Evolutionary conservation across 441 rosid genomes (phyloP), one percentile per base, ranked within the genome.

Genomic region (Gossypium davidsonii): DNA sequence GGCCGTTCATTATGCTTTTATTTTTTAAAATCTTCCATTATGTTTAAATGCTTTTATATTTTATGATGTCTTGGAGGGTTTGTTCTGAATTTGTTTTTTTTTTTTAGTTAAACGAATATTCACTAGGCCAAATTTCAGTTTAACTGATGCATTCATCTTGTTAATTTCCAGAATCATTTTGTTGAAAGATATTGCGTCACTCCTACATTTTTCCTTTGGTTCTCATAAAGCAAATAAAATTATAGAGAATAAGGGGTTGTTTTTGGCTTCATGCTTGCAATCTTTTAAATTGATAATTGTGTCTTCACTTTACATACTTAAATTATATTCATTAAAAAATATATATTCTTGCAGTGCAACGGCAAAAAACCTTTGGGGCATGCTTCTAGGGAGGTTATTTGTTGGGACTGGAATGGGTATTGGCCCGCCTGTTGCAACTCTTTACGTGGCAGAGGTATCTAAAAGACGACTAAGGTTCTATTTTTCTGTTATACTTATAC

Each of bases 391-490:
- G 66, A 83, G 94, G 82, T 83, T 88, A 63, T 79, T 90, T 73
- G 94, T 90, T 39, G 94, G 94, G 74, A 86, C 81, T 59, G 90
- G 90, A 55, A 90, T 90, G 92, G 94, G 94, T 73, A 79, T 86
- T 81, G 92, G 94, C 23, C 94, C 91, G 53, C 84, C 90, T 79
- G 86, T 85, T 77, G 84, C 92, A 66, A 85, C 92, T 78, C 94
- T 90, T 67, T 90, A 88, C 78, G 89, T 90, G 71, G 78, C 94
- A 77, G 92, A 90, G 92, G 94, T 90, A 84, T 73, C 31, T 21
- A 67, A 46, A 68, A 65, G 63, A 76, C 53, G 31, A 34, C 74
- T 71, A 62, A 62, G 73, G 65, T 77, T 21, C 11, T 71, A 23
- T 77, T 44, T 66, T 75, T 53, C 34, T 25, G 52, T 52, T 10